Base-by-base conservation (phyloP, 1,284 basidiomycete genomes). In the Grifola frondosa region DNA sequence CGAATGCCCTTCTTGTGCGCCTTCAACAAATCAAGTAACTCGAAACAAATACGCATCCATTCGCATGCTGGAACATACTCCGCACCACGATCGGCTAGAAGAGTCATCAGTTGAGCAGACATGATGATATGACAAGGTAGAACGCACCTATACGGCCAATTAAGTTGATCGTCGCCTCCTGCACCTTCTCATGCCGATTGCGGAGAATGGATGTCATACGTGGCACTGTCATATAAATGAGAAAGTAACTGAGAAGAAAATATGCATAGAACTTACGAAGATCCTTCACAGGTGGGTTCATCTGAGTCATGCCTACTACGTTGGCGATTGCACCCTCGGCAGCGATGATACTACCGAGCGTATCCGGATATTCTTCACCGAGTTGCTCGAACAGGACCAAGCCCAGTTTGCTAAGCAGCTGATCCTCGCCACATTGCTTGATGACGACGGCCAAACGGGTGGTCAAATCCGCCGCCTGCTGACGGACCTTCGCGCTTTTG, bases 21-120 rank as follows among this genome's bases (percentile, higher is more conserved):
- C 66, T 98, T 98, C 58, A 99, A 78, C 32, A 99, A 74, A 61
- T 99, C 96, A 37, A 99, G 79, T 26, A 99, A 73, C 66, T 99
- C 96, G 67, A 98, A 98, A 65, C 96, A 98, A 65, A 99, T 99
- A 59, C 96, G 87, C 96, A 99, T 98, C 95, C 95, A 98, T 70
- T 98, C 96, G 61, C 95, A 83, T 17, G 96, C 95, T 21, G 93
- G 93, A 0, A 98, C 96, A 49, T 92, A 97, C 68, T 98, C 96
- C 30, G 96, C 93, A 47, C 96, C 96, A 63, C 96, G 91, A 82
- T 99, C 96, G 48, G 96, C 94, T 84, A 46, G 22, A 46, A 30
- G 25, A 45, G 40, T 48, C 35, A 32, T 24, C 46, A 32, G 15
- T 6, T 44, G 22, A 34, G 32, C 26, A 32, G 30, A 36, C 34